Conservation (phyloP, 106 monocot genomes). For the Dioscorea zingiberensis region DNA sequence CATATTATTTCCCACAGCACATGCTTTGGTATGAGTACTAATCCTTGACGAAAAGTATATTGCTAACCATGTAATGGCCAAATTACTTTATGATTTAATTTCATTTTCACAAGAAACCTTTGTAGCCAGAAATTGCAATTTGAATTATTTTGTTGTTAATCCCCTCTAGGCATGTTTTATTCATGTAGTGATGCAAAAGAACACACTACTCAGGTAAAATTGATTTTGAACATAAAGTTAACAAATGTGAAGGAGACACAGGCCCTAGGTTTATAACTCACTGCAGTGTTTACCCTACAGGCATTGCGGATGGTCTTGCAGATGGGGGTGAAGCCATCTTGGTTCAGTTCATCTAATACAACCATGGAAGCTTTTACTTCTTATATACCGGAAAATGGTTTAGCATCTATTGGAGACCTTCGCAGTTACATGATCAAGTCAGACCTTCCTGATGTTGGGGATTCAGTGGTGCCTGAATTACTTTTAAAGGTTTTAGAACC, state of each 20-base stretch:
- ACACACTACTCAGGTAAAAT: too few species aligned
- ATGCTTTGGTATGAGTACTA: constrained; percentile 61
- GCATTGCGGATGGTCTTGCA: constrained; percentile 93
- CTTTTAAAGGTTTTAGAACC: constrained; percentile 93
- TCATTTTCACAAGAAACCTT: too few species aligned
- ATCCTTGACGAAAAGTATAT: neutral
- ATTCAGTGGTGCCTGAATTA: constrained; percentile 88
- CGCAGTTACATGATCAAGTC: constrained; percentile 85
- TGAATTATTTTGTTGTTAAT: too few species aligned
- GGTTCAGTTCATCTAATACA: constrained; percentile 49
- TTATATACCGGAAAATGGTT: constrained; percentile 31
- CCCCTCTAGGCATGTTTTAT: too few species aligned
- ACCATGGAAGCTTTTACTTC: constrained; percentile 23
- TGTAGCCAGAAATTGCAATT: too few species aligned
- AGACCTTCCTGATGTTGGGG: constrained; percentile 70
- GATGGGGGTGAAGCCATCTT: constrained; percentile 82
- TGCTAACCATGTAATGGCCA: too few species aligned
- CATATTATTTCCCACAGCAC: constrained; percentile 65
- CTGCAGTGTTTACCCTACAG: constrained; percentile 20
- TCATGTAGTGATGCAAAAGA: too few species aligned
- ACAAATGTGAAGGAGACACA: too few species aligned
- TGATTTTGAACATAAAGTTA: too few species aligned
- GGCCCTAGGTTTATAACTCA: too few species aligned
- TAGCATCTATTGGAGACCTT: constrained; percentile 56
- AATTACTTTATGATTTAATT: too few species aligned